Base-by-base conservation (phyloP, 1,284 basidiomycete species). In the Sparassis latifolia region DNA sequence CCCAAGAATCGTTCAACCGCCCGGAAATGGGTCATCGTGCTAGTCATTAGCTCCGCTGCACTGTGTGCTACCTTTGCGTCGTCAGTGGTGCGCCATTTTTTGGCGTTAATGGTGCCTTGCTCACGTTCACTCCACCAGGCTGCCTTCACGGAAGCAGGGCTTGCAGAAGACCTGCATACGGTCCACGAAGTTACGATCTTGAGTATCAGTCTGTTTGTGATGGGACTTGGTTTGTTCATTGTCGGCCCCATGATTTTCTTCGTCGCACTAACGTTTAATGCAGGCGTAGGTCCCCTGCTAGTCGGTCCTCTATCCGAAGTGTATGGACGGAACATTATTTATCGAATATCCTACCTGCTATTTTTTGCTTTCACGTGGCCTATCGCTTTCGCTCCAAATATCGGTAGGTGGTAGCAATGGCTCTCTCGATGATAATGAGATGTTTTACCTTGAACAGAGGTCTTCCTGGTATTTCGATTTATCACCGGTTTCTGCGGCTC, bases 51-150 rank as follows among this genome's bases (percentile, higher is more conserved):
- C 46, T 65, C 68, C 1, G 75, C 76, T 2, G 74, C 82, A 1
- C 66, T 82, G 2, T 85, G 84, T 58, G 84, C 82, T 9, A 84
- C 88, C 0, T 87, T 81, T 62, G 78, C 82, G 20, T 89, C 85
- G 0, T 86, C 83, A 3, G 77, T 88, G 69, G 84, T 83, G 52
- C 51, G 79, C 52, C 32, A 4, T 29, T 7, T 33, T 5, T 27
- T 37, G 27, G 10, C 5, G 3, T 27, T 9, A 20, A 31, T n/a
- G 9, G 28, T 33, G n/a, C 20, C 33, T 3, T 41, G 44, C 28
- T 44, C 35, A 41, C 37, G 54, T 50, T 45, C 49, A 44, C 45
- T 20, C 20, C 31, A 31, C 5, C 47, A 86, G 83, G 84, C 86
- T 3, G 72, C 79, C 0, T 82, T 82, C 54, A 82, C 87, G 0